phyloP scores from a whole-genome alignment of 1,284 basidiomycete species.

The Schizophyllum commune region DNA sequence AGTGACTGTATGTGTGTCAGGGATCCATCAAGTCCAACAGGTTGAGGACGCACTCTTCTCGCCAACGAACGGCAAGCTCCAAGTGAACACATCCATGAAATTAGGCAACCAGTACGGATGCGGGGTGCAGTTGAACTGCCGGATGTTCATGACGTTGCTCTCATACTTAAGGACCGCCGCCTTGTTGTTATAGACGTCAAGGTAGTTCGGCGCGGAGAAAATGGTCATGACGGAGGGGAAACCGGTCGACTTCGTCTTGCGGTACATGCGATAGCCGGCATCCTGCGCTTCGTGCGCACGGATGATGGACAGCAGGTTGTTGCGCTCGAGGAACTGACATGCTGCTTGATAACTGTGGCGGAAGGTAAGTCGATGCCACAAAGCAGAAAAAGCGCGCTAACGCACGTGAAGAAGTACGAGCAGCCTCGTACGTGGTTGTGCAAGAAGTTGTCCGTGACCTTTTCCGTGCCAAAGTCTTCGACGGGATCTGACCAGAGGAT shows the following conservation, averaged over 20 bases:
- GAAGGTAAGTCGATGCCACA: slow-evolving; percentile 4
- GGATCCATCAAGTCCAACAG: slow-evolving; percentile 1
- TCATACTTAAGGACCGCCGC: slow-evolving; percentile 96
- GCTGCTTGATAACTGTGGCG: slow-evolving; percentile 77
- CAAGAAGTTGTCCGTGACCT: slow-evolving; percentile 78
- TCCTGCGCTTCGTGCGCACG: slow-evolving; percentile 94
- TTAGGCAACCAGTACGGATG: slow-evolving; percentile 95
- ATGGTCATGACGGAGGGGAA: slow-evolving; percentile 96
- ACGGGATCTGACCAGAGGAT: slow-evolving; percentile 93
- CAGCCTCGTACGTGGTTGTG: slow-evolving; percentile 96
- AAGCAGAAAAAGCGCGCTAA: slow-evolving; percentile 9
- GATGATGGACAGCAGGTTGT: slow-evolving; percentile 91
- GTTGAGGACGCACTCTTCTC: slow-evolving; percentile 75
- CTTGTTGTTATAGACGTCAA: slow-evolving; percentile 96
- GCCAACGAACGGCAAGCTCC: slow-evolving; percentile 87
- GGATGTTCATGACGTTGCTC: slow-evolving; percentile 93
- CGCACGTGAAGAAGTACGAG: slow-evolving; percentile 91
- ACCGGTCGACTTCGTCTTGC: slow-evolving; percentile 90
- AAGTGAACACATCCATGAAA: slow-evolving; percentile 93
- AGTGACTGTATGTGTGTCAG: slow-evolving; percentile 47
- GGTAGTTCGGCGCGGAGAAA: slow-evolving; percentile 93
- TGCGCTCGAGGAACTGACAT: slow-evolving; percentile 90
- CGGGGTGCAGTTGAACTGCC: slow-evolving; percentile 93
- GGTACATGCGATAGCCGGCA: slow-evolving; percentile 96
- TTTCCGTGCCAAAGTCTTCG: slow-evolving; percentile 91